phyloP scores from a whole-genome alignment of 805 yeast genomes.

The Sugiyamaella mastotermitis region DNA sequence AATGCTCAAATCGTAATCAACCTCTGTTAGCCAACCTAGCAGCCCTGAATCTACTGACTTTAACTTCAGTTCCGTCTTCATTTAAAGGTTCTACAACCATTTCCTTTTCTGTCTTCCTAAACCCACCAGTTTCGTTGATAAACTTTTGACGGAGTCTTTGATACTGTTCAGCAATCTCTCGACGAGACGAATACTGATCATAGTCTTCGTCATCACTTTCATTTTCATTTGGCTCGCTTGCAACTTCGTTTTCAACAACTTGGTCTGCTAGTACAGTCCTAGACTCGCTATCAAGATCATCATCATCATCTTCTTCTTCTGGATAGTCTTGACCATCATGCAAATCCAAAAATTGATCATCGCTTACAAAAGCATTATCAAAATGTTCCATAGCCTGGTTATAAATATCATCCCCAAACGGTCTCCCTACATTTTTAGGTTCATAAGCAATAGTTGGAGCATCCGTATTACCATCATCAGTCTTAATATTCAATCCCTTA shows the following conservation, averaged over 20 bases:
- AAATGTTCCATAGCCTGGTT: conserved; percentile 18
- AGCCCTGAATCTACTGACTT: conserved; percentile 62
- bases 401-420: conserved; percentile 10
- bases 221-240: conserved; percentile 11
- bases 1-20: background rate
- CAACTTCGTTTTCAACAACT: conserved; percentile 33
- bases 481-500: background rate
- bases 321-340: conserved; percentile 14
- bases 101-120: conserved; percentile 40
- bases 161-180: conserved; percentile 51
- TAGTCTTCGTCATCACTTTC: conserved; percentile 23
- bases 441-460: background rate
- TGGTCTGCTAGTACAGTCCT: conserved; percentile 39
- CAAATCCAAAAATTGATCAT: conserved; percentile 20
- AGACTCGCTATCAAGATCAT: conserved; percentile 14
- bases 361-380: conserved; percentile 16
- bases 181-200: conserved; percentile 34
- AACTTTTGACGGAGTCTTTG: conserved; percentile 46
- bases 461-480: background rate
- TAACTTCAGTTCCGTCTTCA: conserved; percentile 52
- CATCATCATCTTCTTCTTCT: conserved; percentile 25
- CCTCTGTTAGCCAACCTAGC: conserved; percentile 31
- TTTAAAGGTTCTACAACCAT: conserved; percentile 64
- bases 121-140: conserved; percentile 46
- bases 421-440: background rate